Evolutionary conservation across 192 early-diverging fungal genomes (phyloP), one percentile per base, ranked within the genome.

Genomic region (Backusella macrospora): DNA sequence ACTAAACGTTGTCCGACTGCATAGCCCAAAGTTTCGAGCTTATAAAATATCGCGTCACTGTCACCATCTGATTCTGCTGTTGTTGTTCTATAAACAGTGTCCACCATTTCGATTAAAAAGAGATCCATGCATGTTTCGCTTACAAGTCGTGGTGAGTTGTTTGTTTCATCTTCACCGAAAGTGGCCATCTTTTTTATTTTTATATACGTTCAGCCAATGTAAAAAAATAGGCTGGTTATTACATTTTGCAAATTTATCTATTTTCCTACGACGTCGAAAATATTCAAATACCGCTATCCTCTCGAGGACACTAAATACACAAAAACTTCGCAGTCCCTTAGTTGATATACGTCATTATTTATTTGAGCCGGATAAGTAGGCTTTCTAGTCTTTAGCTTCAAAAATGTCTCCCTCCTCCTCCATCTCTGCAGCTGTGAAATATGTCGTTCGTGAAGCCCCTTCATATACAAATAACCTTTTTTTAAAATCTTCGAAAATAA

Each of bases 1-100:
- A 92, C 90, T 16, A 99, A 83, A 37, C 94, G 91, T 75, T 89
- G 84, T 7, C 96, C 96, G 43, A 98, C 94, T 21, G 92, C 88
- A 81, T 93, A 98, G 4, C 98, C 98, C 39, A 98, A 86, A 73
- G 83, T 85, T 75, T 99, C 96, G 45, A 99, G 85, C 80, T 96
- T 97, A 68, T 91, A 93, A 73, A 92, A 97, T 14, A 96, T 90
- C 18, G 92, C 90, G 78, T 96, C 98, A 77, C 89, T 90, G 42
- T 94, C 91, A 68, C 88, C 88, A 55, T 94, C 94, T 63, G 78
- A 44, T 62, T 84, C 80, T 44, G 82, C 80, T n/a, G 77, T 78
- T 59, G 88, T 81, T 7, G 86, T 84, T 46, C 86, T 76, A 75
- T 85, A 86, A 83, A 93, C 88, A 3, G 83, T 77, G 64, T 90